Percentiles rank a stretch among this genome's conserved stretches.
Conservation (phyloP, 371 early-diverging fungal species). For the Haplosporangium sp. region DNA sequence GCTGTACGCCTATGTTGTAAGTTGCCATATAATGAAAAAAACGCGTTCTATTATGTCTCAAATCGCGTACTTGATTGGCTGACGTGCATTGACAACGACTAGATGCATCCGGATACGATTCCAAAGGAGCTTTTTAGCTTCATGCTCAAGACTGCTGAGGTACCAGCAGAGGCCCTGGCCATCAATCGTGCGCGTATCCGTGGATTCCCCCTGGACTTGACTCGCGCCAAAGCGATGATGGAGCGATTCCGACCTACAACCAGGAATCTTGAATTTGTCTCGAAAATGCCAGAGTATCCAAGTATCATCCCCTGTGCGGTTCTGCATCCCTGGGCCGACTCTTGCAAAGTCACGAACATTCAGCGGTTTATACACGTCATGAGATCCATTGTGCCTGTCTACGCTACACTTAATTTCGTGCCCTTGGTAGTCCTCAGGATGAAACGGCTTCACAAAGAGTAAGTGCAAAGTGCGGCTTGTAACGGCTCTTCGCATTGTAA, state of each 20-base stretch:
- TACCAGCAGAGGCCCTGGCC: conserved; percentile 62
- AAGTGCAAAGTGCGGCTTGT: conserved; percentile 37
- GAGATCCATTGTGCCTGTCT: conserved; percentile 71
- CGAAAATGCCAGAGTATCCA: conserved; percentile 27
- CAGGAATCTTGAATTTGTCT: conserved; percentile 56
- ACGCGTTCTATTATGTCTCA: too few species aligned
- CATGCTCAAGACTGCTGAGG: conserved; percentile 74
- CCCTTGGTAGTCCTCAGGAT: conserved; percentile 72
- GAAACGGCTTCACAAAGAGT: conserved; percentile 66
- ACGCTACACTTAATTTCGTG: conserved; percentile 78
- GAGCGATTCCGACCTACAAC: conserved; percentile 59
- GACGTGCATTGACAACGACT: too few species aligned
- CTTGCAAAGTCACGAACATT: conserved; percentile 60
- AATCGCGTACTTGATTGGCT: too few species aligned
- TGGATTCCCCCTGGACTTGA: conserved; percentile 61
- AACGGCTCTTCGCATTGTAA: neutral
- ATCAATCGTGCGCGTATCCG: conserved; percentile 65
- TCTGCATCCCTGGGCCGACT: conserved; percentile 72
- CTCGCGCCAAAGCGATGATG: conserved; percentile 56
- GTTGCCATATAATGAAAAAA: neutral
- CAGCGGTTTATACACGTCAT: conserved; percentile 67
- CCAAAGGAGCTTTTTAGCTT: conserved; percentile 75
- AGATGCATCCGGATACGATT: conserved; percentile 72
- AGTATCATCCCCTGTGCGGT: conserved; percentile 59
- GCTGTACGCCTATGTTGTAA: conserved; percentile 74